Evolutionary conservation across 2,329 filamentous ascomycete species (phyloP).

Genomic region (Bimuria novae-zelandiae): DNA sequence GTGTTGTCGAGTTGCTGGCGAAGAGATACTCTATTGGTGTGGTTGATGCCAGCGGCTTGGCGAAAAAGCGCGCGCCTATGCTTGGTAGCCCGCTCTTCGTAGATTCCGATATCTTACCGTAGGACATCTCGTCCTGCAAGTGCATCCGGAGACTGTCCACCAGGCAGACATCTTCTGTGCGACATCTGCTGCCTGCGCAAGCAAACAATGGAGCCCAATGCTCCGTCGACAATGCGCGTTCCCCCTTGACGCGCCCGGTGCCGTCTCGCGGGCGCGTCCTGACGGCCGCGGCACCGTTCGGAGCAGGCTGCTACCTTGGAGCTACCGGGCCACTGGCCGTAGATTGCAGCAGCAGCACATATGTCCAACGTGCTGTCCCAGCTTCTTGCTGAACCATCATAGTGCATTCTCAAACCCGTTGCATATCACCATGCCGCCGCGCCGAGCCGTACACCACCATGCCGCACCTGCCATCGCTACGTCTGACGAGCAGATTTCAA

Average conservation of each 20-base stretch:
- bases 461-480: background rate
- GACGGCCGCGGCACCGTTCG: background rate
- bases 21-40: background rate
- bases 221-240: conserved; percentile 35
- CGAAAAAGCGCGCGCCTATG: conserved; percentile 7
- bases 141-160: conserved; percentile 5
- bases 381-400: background rate
- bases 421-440: background rate
- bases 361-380: background rate
- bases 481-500: too few species aligned
- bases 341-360: background rate
- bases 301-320: background rate
- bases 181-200: conserved; percentile 34
- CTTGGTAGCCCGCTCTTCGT: conserved; percentile 4
- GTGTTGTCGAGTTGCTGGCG: conserved; percentile 1
- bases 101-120: too few species aligned
- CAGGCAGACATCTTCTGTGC: conserved; percentile 26
- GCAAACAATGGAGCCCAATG: conserved; percentile 45
- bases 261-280: background rate
- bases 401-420: background rate
- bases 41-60: background rate
- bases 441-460: background rate
- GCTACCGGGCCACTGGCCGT: background rate
- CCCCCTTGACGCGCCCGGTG: conserved; percentile 28
- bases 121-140: background rate